Evolutionary conservation across 2,329 filamentous ascomycete genomes (phyloP).

Genomic region (Grosmannia huntii): DNA sequence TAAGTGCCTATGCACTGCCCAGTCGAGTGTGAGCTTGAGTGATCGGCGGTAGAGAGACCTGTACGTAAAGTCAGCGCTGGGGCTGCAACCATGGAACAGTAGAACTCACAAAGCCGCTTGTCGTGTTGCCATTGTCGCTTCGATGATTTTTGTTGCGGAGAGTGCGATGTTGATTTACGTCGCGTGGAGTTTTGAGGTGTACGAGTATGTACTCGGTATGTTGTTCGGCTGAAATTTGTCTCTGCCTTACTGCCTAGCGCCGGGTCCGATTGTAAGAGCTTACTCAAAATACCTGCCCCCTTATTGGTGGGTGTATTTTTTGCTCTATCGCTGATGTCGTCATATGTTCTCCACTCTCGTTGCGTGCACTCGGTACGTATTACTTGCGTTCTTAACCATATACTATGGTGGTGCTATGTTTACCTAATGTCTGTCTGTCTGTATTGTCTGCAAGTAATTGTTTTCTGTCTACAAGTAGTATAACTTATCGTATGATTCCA

Average conservation of each 20-base stretch:
- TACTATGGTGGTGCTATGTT: too few relatives aligned
- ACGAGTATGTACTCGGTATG: background rate
- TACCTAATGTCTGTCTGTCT: too few relatives aligned
- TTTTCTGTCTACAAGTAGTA: too few relatives aligned
- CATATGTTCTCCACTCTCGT: too few relatives aligned
- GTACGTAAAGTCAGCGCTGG: background rate
- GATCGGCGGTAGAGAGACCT: slow-evolving; percentile 81
- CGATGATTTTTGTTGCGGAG: too few relatives aligned
- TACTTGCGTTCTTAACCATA: too few relatives aligned
- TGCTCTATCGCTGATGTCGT: too few relatives aligned
- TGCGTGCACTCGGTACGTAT: too few relatives aligned
- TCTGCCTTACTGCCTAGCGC: background rate
- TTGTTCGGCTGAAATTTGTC: background rate
- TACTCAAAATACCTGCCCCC: background rate
- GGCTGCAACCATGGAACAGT: too few relatives aligned
- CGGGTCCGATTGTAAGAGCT: background rate
- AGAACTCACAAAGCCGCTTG: background rate
- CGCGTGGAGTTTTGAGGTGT: background rate
- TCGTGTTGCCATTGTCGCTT: background rate
- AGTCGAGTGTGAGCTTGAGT: slow-evolving; percentile 86
- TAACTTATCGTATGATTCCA: too few relatives aligned
- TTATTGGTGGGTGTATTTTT: background rate
- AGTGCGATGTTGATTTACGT: background rate
- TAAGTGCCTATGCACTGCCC: slow-evolving; percentile 81
- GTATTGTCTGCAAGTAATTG: too few relatives aligned